phyloP scores from a whole-genome alignment of 2,329 filamentous ascomycete genomes.

The Fusarium nematophilum region DNA sequence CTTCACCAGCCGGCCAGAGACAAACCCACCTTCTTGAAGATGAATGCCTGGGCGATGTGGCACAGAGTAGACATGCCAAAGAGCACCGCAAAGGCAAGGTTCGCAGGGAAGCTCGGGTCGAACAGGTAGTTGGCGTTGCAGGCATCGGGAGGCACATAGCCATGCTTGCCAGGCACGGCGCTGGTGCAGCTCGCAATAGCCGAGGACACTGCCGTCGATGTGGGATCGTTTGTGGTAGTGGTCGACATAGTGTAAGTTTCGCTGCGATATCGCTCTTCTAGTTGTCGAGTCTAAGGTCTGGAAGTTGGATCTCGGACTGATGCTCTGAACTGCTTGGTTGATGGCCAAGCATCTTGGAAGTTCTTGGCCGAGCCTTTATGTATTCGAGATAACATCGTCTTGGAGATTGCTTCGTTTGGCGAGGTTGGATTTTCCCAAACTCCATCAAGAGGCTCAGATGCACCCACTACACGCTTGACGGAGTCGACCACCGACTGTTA shows the following conservation, averaged over 20 bases:
- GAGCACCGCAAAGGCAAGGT: slow-evolving; percentile 47
- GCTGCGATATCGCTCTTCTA: not conserved
- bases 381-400: slow-evolving; percentile 5
- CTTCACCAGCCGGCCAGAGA: not conserved
- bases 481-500: not conserved
- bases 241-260: slow-evolving; percentile 35
- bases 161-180: slow-evolving; percentile 48
- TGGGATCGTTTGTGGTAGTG: slow-evolving; percentile 26
- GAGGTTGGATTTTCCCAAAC: not conserved
- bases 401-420: slow-evolving; percentile 1
- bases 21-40: slow-evolving; percentile 46
- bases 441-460: slow-evolving; percentile 19
- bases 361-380: slow-evolving; percentile 13
- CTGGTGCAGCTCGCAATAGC: slow-evolving; percentile 48
- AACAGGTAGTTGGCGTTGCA: slow-evolving; percentile 50
- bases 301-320: not conserved
- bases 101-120: slow-evolving; percentile 49
- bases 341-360: not conserved
- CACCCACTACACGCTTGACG: not conserved
- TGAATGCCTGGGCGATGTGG: slow-evolving; percentile 45
- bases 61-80: slow-evolving; percentile 45
- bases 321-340: slow-evolving; percentile 7
- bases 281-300: not conserved
- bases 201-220: slow-evolving; percentile 48
- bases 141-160: slow-evolving; percentile 45